Evolutionary conservation across 345 rosid genomes (phyloP).

Genomic region (Durio zibethinus): DNA sequence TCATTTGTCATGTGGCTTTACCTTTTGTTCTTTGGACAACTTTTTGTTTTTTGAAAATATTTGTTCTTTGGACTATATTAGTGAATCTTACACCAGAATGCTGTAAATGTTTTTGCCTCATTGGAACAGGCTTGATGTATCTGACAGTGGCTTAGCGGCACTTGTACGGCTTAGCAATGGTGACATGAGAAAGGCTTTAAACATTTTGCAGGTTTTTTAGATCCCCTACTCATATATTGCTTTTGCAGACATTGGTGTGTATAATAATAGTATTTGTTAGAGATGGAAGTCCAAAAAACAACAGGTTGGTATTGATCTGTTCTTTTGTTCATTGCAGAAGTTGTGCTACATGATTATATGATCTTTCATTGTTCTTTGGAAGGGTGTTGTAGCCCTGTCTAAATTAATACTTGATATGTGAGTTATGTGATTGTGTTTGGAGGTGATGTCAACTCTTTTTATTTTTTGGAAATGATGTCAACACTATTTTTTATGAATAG

Average conservation of each 20-base stretch:
- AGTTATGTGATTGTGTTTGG: background rate
- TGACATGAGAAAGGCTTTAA: conserved; percentile 98
- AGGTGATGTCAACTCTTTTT: background rate
- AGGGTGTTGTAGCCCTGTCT: background rate
- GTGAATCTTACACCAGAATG: background rate
- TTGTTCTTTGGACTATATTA: background rate
- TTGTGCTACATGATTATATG: background rate
- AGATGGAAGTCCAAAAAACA: background rate
- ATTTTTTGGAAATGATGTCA: background rate
- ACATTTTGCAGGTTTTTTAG: conserved; percentile 78
- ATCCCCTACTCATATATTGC: conserved; percentile 4
- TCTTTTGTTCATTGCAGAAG: background rate
- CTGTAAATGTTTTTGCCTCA: background rate
- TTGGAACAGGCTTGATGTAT: conserved; percentile 67
- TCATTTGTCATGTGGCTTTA: background rate
- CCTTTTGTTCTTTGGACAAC: background rate
- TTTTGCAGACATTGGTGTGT: background rate
- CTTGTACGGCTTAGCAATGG: conserved; percentile 88
- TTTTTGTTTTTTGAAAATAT: background rate
- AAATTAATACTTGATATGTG: background rate
- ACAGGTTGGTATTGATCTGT: background rate
- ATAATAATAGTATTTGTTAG: background rate
- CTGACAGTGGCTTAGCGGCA: conserved; percentile 74
- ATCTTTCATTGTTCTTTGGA: background rate
- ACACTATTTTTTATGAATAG: background rate